Evolutionary conservation across 139 green algal species (phyloP), one percentile per base, ranked within the genome.

Genomic region (Chlorella sp.): DNA sequence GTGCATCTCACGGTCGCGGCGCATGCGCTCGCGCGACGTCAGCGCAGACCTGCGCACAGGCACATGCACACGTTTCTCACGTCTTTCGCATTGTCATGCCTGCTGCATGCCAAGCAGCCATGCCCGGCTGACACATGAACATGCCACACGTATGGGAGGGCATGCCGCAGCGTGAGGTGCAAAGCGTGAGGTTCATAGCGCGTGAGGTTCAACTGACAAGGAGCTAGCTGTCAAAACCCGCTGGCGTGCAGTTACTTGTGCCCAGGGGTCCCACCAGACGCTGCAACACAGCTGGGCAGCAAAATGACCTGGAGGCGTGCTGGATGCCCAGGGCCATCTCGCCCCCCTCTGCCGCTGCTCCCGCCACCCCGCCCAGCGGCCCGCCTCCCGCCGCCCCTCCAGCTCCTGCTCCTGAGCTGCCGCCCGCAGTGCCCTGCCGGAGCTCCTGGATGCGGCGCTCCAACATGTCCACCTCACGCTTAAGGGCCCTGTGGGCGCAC

Each of bases 391-490:
- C 61, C 60, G 34, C 29, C 20, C 33, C 36, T 4, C 69, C 62
- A 34, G 35, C 68, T 69, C 26, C 2, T 36, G n/a, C 27, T 35
- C 64, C 49, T 64, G 50, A 66, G 64, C 42, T 50, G 68, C 72
- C 10, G 63, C 74, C 10, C 35, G 59, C 33, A 65, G 62, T n/a
- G 49, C 65, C 63, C 2, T 72, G 71, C 4, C 68, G 69, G 5
- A 79, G 59, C 22, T 69, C 42, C 1, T 70, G 24, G n/a, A 90
- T 69, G 62, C 83, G 80, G n/a, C 81, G 77, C 76, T 91, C 80
- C 69, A 93, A 79, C 34, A 90, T 82, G n/a, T 88, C 77, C 31
- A 90, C 69, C 77, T 93, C 87, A 14, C 86, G 79, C 75, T 70
- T 65, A 23, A 62, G n/a, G 34, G 36, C 61, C 49, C 33, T 60